Evolutionary conservation across 257 asterid genomes (phyloP), one percentile per base, ranked within the genome.

Genomic region (Solanum dulcamara): DNA sequence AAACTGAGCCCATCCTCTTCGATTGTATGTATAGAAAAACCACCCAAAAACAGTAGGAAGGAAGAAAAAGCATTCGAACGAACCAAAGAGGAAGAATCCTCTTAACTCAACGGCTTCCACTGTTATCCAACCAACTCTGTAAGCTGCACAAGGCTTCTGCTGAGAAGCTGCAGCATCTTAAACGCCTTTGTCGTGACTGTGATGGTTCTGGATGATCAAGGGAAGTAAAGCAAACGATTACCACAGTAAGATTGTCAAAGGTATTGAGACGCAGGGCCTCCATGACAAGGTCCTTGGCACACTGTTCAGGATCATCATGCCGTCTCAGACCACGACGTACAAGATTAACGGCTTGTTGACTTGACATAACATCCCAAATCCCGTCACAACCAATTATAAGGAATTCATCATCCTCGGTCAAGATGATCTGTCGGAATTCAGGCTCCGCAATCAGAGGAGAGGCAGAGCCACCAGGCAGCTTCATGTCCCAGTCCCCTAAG

Each of bases 401-500:
- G 89, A 95, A 95, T 81, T 95, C 97, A 13, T 95, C 97, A 0
- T 95, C 97, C 87, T 93, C 98, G 0, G 92, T 90, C 81, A 93
- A 87, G 53, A 84, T 70, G 11, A 90, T 88, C 62, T 90, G 95
- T 11, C 85, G 88, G 33, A 95, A 84, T 66, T 95, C 98, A 4
- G 98, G 98, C 85, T 93, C 98, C 60, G 97, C 97, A 3, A 88
- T 95, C 48, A 95, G 97, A 60, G 97, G 97, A 8, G 96, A 91
- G 68, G 93, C 85, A 37, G 96, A 92, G 8, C 94, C 97, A 30
- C 92, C 88, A 1, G 98, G 97, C 7, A 93, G 88, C 91, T 95
- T 95, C 97, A 95, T 89, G 92, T 95, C 97, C 98, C 98, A 95
- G 88, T 95, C 98, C 10, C 98, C 98, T 2, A 93, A 87, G 17